A percentile compares a stretch with the other conserved stretches of the same genome.
Evolutionary conservation across 371 early-diverging fungal genomes (phyloP).

Genomic region (Dinochytrium kinnereticum): DNA sequence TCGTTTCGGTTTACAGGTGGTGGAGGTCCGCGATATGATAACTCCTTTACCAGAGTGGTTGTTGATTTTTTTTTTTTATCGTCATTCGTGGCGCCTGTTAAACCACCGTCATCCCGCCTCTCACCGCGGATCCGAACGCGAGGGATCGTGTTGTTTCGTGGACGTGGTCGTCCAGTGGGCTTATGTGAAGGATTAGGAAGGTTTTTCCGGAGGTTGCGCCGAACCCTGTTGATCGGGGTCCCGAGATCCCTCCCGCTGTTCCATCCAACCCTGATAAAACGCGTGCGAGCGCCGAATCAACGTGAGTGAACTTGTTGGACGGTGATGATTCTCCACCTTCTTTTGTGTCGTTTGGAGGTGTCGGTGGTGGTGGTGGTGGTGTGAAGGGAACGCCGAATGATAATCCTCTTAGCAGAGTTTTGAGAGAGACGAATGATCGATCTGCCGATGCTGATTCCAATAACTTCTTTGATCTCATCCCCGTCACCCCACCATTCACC

Average conservation of each 20-base stretch:
- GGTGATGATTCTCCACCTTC: neutral
- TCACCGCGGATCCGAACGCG: neutral
- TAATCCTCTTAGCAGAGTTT: neutral
- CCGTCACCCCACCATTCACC: neutral
- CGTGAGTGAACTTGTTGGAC: neutral
- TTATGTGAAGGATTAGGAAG: constrained; percentile 5
- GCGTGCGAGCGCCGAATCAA: neutral
- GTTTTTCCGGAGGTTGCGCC: neutral
- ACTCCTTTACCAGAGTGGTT: too few relatives aligned
- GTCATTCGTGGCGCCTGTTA: too few relatives aligned
- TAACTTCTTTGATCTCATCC: neutral
- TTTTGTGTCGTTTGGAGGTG: neutral
- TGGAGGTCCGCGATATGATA: too few relatives aligned
- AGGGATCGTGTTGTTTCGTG: constrained; percentile 5
- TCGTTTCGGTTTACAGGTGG: too few relatives aligned
- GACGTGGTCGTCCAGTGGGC: constrained; percentile 7
- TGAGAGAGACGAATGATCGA: neutral
- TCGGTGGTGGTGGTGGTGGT: neutral
- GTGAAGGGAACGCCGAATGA: neutral
- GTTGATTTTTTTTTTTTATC: too few relatives aligned
- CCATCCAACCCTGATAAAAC: neutral
- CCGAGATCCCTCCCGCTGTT: neutral
- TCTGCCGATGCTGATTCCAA: neutral
- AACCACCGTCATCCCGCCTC: too few relatives aligned
- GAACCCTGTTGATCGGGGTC: neutral